Percentiles rank a stretch among this genome's conserved stretches.
Evolutionary conservation across 257 asterid genomes (phyloP).

Genomic region (Prunella vulgaris): DNA sequence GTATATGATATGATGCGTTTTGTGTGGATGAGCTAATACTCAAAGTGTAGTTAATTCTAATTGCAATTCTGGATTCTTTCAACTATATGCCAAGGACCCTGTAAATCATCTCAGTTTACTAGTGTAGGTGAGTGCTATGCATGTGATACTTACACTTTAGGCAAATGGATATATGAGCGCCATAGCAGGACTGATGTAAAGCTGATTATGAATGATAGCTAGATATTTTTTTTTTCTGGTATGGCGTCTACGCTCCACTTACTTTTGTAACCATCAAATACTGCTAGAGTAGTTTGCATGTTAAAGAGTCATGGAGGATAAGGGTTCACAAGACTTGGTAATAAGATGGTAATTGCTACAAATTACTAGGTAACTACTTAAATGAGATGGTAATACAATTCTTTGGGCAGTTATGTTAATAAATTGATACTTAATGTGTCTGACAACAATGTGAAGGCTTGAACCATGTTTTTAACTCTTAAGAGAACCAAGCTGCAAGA

Average conservation of each 20-base stretch:
- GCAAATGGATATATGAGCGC: not conserved
- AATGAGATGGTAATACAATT: not conserved
- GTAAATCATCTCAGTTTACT: not conserved
- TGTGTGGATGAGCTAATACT: not conserved
- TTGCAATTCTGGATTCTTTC: not conserved
- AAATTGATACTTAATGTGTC: not conserved
- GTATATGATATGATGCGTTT: not conserved
- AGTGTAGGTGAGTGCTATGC: not conserved
- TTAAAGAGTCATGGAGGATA: not conserved
- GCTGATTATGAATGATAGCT: not conserved
- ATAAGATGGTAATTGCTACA: not conserved
- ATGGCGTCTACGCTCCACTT: not conserved
- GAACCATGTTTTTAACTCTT: not conserved
- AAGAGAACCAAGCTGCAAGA: constrained; percentile 5
- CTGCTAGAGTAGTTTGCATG: not conserved
- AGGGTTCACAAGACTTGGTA: not conserved
- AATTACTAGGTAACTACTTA: not conserved
- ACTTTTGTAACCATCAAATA: not conserved
- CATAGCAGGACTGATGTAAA: not conserved
- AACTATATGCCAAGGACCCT: not conserved
- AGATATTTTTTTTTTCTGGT: not conserved
- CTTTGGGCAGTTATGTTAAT: not conserved
- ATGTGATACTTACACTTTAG: not conserved
- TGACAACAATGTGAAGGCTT: not conserved
- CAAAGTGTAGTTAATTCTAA: not conserved